Evolutionary conservation across 768 basidiomycete genomes (phyloP), one percentile per base, ranked within the genome.

Genomic region (Leccinum subgranulosum): DNA sequence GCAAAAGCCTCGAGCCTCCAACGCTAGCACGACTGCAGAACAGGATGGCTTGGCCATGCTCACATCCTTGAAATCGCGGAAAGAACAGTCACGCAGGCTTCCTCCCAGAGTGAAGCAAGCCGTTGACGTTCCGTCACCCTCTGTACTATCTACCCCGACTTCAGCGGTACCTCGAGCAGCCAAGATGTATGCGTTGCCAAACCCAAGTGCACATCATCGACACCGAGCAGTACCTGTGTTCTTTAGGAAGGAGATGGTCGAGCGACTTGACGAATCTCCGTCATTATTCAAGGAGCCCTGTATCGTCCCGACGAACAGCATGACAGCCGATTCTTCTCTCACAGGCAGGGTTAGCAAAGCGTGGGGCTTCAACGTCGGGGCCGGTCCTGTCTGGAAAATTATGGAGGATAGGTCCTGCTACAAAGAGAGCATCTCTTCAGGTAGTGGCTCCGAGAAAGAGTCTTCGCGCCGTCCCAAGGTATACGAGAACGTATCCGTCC

Each of bases 341-440:
- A 77, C 76, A 2, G 80, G 81, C 51, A 78, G 86, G 46, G 58
- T 88, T 9, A 84, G 79, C 63, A 89, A 85, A 64, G 77, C 86
- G 0, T 89, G 85, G 86, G 84, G 87, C 0, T 84, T 81, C 64
- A 90, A 88, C 61, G 81, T 88, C 14, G 89, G 90, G 4, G 68
- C 83, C 3, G 91, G 92, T 0, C 89, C 90, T 1, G 64, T 90
- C 6, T 93, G 90, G 90, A 86, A 92, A 57, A 70, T 92, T 34
- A 71, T 81, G 45, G 92, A 94, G 66, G 92, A 94, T 61, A 73
- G 89, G 51, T 83, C 81, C 1, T 93, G 87, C 81, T 92, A 77
- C 69, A 91, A 88, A 66, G 91, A 92, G 62, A 77, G 81, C 3
- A 57, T 66, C 31, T 29, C 29, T 23, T 57, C 66, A 11, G 72